Percentiles rank a stretch among this genome's conserved stretches.
phyloP scores from a whole-genome alignment of 495 filamentous ascomycete species.

The Parathielavia hyrcaniae region DNA sequence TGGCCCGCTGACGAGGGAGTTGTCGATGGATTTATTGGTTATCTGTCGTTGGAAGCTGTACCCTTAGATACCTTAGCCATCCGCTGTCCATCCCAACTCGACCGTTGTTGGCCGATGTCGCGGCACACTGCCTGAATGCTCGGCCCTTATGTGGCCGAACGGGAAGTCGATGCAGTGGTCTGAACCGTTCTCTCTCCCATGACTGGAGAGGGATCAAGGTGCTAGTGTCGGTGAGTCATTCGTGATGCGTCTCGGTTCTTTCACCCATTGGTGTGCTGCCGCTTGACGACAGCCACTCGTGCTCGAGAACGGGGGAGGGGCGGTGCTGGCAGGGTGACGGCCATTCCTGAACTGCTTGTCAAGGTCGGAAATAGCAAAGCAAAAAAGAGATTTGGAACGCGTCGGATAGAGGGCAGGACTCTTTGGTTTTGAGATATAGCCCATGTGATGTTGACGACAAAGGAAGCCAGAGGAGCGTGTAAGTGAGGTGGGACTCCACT shows the following conservation, averaged over 20 bases:
- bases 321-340: too few species aligned
- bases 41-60: too few species aligned
- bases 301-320: too few species aligned
- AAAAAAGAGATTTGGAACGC: neutral
- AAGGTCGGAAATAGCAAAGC: neutral
- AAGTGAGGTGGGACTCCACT: conserved; percentile 3
- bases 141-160: neutral
- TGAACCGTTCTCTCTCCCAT: too few species aligned
- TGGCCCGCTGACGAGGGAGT: neutral
- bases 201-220: too few species aligned
- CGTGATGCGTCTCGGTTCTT: neutral
- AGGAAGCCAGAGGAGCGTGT: neutral
- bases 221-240: neutral
- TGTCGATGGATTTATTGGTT: neutral
- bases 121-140: neutral
- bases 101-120: neutral
- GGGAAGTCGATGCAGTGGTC: neutral
- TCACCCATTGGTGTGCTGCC: neutral
- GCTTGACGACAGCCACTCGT: too few species aligned
- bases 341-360: too few species aligned
- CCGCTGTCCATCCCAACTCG: neutral
- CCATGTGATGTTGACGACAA: neutral
- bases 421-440: neutral
- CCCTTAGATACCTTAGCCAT: too few species aligned
- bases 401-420: neutral